These are phyloP conservation scores for Aspergillus latus DNA, from an alignment of 2,329 filamentous ascomycete genomes.

Conservation along the genomic window DNA sequence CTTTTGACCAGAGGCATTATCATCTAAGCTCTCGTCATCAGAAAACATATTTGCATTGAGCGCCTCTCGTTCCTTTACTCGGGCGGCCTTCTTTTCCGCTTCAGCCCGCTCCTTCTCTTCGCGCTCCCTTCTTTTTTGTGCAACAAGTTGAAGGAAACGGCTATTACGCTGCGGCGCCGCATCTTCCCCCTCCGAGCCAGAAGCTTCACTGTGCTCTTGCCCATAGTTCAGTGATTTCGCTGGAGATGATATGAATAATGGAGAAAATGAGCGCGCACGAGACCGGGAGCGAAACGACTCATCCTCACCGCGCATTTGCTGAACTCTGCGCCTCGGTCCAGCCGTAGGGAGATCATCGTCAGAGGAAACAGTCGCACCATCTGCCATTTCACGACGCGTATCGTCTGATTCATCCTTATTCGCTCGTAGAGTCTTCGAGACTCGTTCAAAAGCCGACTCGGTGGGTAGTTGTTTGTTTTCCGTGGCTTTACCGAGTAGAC, in stretches of 20 bases:
- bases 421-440: constrained; percentile 32
- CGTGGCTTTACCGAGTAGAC: constrained; percentile 53
- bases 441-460: constrained; percentile 43
- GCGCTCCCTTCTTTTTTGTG: constrained; percentile 70
- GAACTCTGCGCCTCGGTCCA: constrained; percentile 30
- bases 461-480: constrained; percentile 1
- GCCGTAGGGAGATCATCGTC: constrained; percentile 34
- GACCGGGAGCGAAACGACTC: constrained; percentile 22
- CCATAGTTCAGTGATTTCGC: constrained; percentile 13
- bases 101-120: constrained; percentile 63
- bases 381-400: constrained; percentile 16
- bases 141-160: constrained; percentile 70
- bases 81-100: constrained; percentile 42
- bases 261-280: constrained; percentile 35
- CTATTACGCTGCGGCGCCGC: constrained; percentile 45
- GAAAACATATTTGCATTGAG: constrained; percentile 44
- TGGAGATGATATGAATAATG: constrained; percentile 47
- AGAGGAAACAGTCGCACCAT: constrained; percentile 22
- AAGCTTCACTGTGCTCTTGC: constrained; percentile 19
- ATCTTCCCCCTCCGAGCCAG: constrained; percentile 16
- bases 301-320: constrained; percentile 28
- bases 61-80: constrained; percentile 32
- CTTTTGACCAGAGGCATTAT: constrained; percentile 63
- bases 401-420: constrained; percentile 17
- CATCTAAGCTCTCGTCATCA: constrained; percentile 58